A percentile compares a stretch with the other conserved stretches of the same genome.
These are phyloP conservation scores for Biancaea sappan DNA, from an alignment of 306 rosid genomes.

Conservation along the genomic window DNA sequence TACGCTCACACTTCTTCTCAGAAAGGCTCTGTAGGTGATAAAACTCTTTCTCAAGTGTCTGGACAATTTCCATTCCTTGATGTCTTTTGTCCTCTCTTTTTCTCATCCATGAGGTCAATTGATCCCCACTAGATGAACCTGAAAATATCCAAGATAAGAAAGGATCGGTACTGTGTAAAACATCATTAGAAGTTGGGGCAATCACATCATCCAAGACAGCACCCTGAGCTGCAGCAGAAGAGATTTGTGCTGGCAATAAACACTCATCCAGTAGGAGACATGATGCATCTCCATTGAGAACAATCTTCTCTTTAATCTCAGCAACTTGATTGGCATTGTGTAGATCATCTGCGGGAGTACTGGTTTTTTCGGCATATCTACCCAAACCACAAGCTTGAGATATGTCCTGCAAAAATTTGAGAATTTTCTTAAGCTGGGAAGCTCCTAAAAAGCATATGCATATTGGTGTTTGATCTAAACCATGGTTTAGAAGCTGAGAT, in stretches of 20 bases:
- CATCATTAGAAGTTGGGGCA: constrained; percentile 51
- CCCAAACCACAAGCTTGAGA: constrained; percentile 78
- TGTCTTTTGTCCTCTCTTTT: constrained; percentile 71
- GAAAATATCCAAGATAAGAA: constrained; percentile 83
- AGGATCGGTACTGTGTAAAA: constrained; percentile 47
- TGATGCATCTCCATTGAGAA: constrained; percentile 81
- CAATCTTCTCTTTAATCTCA: constrained; percentile 72
- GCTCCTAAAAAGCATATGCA: constrained; percentile 94
- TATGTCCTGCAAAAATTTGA: constrained; percentile 86
- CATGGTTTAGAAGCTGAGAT: constrained; percentile 74
- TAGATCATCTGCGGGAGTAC: constrained; percentile 52
- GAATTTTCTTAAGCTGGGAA: constrained; percentile 76
- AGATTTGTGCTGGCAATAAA: constrained; percentile 52
- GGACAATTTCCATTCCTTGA: constrained; percentile 72
- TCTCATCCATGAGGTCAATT: constrained; percentile 71
- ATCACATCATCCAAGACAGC: constrained; percentile 43
- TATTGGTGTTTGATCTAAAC: constrained; percentile 74
- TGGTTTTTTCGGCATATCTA: constrained; percentile 66
- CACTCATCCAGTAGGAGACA: constrained; percentile 74
- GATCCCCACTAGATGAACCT: constrained; percentile 70
- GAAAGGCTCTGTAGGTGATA: constrained; percentile 70
- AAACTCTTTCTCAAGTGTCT: constrained; percentile 85
- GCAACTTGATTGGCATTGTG: constrained; percentile 46
- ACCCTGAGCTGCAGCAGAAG: constrained; percentile 43
- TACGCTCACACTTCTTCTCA: constrained; percentile 79